These are phyloP conservation scores for Chalciporus piperatus DNA, from an alignment of 768 basidiomycete genomes.

Conservation along the genomic window DNA sequence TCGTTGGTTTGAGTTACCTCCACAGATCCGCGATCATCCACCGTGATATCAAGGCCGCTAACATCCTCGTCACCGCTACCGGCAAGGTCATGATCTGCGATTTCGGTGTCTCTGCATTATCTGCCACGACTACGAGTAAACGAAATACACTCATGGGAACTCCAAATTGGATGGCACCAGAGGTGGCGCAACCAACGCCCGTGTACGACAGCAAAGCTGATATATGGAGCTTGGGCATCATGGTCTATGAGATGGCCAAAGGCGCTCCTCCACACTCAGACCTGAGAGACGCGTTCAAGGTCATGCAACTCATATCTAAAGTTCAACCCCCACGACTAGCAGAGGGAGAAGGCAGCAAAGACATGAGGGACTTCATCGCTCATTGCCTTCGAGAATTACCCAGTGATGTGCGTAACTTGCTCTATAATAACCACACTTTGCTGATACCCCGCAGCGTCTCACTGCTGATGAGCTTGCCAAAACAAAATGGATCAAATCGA, in stretches of 20 bases:
- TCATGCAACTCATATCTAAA: constrained; percentile 87
- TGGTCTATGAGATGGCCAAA: constrained; percentile 94
- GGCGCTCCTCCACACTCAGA: constrained; percentile 94
- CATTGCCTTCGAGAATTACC: constrained; percentile 81
- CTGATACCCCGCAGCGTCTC: constrained; percentile 55
- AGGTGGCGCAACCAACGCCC: constrained; percentile 87
- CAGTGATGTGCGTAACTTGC: constrained; percentile 52
- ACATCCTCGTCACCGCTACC: constrained; percentile 83
- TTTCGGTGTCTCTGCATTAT: constrained; percentile 95
- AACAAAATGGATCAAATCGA: constrained; percentile 85
- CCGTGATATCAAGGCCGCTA: constrained; percentile 97
- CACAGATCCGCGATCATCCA: constrained; percentile 96
- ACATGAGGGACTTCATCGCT: constrained; percentile 86
- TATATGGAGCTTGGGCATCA: constrained; percentile 97
- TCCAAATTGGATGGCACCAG: constrained; percentile 99
- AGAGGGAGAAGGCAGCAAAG: constrained; percentile 77
- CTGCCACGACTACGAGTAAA: constrained; percentile 82
- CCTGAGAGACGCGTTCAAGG: constrained; percentile 74
- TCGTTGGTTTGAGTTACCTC: constrained; percentile 82
- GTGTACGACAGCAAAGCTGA: constrained; percentile 97
- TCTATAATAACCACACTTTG: background rate
- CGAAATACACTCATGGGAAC: constrained; percentile 96
- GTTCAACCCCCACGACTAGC: constrained; percentile 76
- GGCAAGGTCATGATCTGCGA: constrained; percentile 96
- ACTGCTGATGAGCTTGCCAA: constrained; percentile 86